These are phyloP conservation scores for Sabuloglossum arenarium DNA, from an alignment of 495 filamentous ascomycete species.

Conservation along the genomic window DNA sequence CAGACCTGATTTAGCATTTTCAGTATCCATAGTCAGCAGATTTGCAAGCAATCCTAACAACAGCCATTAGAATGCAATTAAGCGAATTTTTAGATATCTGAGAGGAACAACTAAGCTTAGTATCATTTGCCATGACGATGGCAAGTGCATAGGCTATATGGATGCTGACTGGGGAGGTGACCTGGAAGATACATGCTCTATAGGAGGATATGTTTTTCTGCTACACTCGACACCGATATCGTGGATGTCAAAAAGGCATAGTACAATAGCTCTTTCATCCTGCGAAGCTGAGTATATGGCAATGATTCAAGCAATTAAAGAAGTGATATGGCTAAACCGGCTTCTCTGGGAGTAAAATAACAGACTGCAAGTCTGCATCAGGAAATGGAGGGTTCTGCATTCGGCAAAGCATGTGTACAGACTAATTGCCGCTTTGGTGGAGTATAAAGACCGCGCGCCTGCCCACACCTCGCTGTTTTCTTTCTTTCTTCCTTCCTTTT, in stretches of 20 bases:
- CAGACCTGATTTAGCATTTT: conserved; percentile 10
- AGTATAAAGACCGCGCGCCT: no score
- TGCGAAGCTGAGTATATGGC: conserved; percentile 6
- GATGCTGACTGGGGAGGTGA: conserved; percentile 2
- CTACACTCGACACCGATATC: not conserved
- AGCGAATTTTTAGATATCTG: conserved; percentile 9
- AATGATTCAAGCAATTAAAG: conserved; percentile 2
- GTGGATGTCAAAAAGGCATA: not conserved
- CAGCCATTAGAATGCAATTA: conserved; percentile 4
- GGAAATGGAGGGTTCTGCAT: no score
- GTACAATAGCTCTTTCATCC: not conserved
- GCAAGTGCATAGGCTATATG: not conserved
- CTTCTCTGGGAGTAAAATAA: not conserved
- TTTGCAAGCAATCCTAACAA: conserved; percentile 6
- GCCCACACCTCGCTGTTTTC: no score
- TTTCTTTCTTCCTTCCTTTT: no score
- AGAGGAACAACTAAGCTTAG: conserved; percentile 6
- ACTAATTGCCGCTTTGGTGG: no score
- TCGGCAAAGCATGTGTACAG: no score
- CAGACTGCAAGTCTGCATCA: no score
- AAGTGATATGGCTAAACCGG: not conserved
- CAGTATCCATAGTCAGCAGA: conserved; percentile 3
- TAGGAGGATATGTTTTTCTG: not conserved
- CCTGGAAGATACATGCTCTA: not conserved
- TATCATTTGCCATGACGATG: conserved; percentile 7